phyloP scores from a whole-genome alignment of 768 basidiomycete species.

The Amanita muscaria region DNA sequence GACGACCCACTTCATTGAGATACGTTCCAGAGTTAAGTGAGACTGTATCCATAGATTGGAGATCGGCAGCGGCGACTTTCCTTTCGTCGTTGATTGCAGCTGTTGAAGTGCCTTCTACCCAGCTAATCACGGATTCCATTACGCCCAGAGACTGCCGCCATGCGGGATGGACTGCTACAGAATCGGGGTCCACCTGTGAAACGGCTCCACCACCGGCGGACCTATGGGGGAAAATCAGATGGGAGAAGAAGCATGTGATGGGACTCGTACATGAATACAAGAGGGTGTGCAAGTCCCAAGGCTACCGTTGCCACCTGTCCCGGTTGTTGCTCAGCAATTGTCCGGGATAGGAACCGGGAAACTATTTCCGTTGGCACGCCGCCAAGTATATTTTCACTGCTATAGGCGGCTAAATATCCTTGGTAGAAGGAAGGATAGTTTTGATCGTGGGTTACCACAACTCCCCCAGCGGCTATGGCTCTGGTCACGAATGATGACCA shows the following conservation, averaged over 20 bases:
- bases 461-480: background rate
- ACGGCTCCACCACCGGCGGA: conserved; percentile 19
- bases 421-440: background rate
- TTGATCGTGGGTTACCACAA: background rate
- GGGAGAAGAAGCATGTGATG: too few species aligned
- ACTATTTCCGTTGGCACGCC: background rate
- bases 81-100: background rate
- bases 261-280: conserved; percentile 15
- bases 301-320: conserved; percentile 18
- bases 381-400: background rate
- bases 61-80: conserved; percentile 12
- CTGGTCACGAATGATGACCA: background rate
- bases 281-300: conserved; percentile 13
- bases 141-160: conserved; percentile 37
- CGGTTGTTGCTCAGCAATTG: conserved; percentile 17
- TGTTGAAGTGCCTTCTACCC: conserved; percentile 11
- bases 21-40: background rate
- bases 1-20: background rate
- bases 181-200: conserved; percentile 24
- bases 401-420: background rate
- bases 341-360: conserved; percentile 26
- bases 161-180: conserved; percentile 37
- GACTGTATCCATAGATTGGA: conserved; percentile 8
- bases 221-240: background rate
- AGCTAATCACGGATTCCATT: conserved; percentile 16